These are phyloP conservation scores for Homolaphlyctis polyrhiza DNA, from an alignment of 371 early-diverging fungal species.

Conservation along the genomic window DNA sequence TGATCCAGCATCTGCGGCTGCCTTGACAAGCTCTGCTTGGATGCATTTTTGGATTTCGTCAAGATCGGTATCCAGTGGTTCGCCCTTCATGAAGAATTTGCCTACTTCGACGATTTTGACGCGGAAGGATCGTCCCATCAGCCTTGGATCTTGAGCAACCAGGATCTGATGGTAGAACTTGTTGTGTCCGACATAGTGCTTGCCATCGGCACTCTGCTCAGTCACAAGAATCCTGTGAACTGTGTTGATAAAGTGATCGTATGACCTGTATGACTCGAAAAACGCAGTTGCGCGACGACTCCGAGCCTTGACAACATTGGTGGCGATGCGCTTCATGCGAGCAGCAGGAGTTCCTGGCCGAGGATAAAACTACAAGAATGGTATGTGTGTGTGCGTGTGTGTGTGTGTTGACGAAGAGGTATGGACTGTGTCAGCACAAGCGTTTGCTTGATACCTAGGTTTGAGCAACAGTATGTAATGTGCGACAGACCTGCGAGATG, in stretches of 20 bases:
- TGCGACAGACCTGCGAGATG: no score
- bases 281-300: slow-evolving; percentile 29
- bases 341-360: slow-evolving; percentile 55
- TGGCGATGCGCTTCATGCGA: slow-evolving; percentile 29
- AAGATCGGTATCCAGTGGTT: not conserved
- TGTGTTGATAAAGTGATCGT: slow-evolving; percentile 17
- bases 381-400: no score
- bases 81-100: not conserved
- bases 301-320: slow-evolving; percentile 35
- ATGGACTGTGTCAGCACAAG: no score
- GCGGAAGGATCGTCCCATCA: slow-evolving; percentile 18
- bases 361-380: slow-evolving; percentile 50
- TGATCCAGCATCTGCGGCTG: not conserved
- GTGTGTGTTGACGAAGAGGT: no score
- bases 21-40: not conserved
- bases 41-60: not conserved
- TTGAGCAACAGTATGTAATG: slow-evolving; percentile 4
- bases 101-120: not conserved
- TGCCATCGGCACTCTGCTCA: slow-evolving; percentile 31
- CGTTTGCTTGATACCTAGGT: no score
- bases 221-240: slow-evolving; percentile 34
- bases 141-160: slow-evolving; percentile 16
- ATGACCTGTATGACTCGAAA: slow-evolving; percentile 36
- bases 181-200: slow-evolving; percentile 40
- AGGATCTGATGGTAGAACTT: slow-evolving; percentile 44